A percentile compares a stretch with the other conserved stretches of the same genome.
Evolutionary conservation across 176 grass and related monocot genomes (phyloP).

Genomic region (Aegilops tauschii): DNA sequence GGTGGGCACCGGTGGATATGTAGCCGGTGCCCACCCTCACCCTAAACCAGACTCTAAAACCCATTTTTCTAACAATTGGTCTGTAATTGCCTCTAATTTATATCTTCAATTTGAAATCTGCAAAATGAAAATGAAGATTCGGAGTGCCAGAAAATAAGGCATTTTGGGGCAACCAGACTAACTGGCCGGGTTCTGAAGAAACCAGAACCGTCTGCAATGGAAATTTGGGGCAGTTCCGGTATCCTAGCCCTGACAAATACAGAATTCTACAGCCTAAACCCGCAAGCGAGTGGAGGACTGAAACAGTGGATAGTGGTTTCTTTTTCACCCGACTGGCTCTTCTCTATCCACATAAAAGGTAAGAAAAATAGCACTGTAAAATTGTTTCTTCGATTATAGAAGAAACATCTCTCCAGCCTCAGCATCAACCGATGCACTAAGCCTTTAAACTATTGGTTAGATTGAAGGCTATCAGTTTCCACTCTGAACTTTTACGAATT

Average conservation of each 20-base stretch:
- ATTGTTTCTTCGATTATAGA: not conserved
- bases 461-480: not conserved
- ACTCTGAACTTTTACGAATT: not conserved
- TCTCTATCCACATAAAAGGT: not conserved
- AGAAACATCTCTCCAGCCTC: not conserved
- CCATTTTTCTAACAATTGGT: not conserved
- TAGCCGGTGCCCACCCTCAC: not conserved
- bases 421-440: not conserved
- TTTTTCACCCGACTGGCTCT: not conserved
- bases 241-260: slow-evolving; percentile 2
- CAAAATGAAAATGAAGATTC: not conserved
- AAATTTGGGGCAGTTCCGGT: not conserved
- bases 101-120: not conserved
- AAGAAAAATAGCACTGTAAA: not conserved
- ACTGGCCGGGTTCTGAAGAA: not conserved
- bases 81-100: not conserved
- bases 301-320: not conserved
- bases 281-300: not conserved
- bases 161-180: not conserved
- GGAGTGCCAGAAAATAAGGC: not conserved
- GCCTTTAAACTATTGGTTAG: not conserved
- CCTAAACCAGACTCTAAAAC: not conserved
- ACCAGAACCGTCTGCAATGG: not conserved
- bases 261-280: not conserved
- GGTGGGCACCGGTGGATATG: not conserved